Evolutionary conservation across 176 grass and related monocot species (phyloP).

Genomic region (Neostapfia colusana): DNA sequence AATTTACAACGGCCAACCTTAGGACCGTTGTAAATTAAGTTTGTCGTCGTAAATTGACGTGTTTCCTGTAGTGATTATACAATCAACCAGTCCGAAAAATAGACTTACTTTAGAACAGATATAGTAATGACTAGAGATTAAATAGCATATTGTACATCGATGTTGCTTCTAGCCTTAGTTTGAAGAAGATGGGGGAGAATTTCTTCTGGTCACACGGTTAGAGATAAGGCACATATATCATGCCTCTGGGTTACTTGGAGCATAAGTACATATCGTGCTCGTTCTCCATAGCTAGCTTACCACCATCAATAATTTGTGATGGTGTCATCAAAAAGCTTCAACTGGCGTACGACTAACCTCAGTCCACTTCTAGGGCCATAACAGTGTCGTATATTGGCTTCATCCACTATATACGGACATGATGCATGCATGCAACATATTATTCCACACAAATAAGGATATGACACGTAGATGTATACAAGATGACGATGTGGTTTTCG

Average conservation of each 20-base stretch:
- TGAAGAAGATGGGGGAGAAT: not conserved
- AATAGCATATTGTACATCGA: not conserved
- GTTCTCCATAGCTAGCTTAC: not conserved
- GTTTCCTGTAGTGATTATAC: too few species aligned
- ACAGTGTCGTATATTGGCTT: not conserved
- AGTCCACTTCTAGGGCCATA: conserved; percentile 42
- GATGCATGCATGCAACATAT: not conserved
- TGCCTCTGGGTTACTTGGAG: conserved; percentile 38
- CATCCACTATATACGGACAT: too few species aligned
- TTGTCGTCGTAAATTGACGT: too few species aligned
- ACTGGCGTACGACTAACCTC: conserved; percentile 29
- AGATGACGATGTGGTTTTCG: not conserved
- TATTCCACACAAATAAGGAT: not conserved
- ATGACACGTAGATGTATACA: too few species aligned
- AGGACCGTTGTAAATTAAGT: too few species aligned
- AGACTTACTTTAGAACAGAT: too few species aligned
- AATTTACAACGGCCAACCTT: too few species aligned
- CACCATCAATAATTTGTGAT: conserved; percentile 25
- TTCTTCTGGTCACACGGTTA: not conserved
- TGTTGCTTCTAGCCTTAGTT: not conserved
- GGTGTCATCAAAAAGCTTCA: conserved; percentile 23
- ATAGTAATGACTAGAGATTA: too few species aligned
- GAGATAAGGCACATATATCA: not conserved
- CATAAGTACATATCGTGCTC: conserved; percentile 8
- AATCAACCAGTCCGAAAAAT: too few species aligned